Conservation (phyloP, 2,329 filamentous ascomycete species). For the Aspergillus bombycis region DNA sequence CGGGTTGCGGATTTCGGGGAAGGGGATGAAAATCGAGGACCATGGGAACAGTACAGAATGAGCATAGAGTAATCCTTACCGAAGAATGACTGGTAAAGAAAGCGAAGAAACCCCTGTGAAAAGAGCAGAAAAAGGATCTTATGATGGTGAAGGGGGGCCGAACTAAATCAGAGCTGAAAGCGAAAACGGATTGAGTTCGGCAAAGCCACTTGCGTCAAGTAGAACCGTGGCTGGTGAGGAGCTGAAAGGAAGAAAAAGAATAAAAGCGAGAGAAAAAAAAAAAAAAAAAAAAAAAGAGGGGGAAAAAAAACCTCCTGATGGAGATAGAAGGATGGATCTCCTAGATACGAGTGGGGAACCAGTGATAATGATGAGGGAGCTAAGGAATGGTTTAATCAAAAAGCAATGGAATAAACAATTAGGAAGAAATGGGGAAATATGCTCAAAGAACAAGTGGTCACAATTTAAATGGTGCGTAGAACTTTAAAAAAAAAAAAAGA, state of each 20-base stretch:
- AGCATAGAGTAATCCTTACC: neutral
- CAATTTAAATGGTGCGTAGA: neutral
- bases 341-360: neutral
- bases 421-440: neutral
- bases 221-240: slow-evolving; percentile 23
- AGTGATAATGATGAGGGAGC: neutral
- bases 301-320: neutral
- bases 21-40: neutral
- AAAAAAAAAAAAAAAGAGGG: neutral
- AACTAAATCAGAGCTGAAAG: slow-evolving; percentile 8
- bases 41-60: neutral
- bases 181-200: slow-evolving; percentile 4
- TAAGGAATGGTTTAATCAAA: neutral
- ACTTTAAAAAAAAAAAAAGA: neutral
- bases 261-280: neutral
- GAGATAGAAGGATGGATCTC: neutral
- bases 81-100: neutral
- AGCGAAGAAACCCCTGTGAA: neutral
- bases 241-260: neutral
- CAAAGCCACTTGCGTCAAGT: slow-evolving; percentile 34
- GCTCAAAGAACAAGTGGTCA: neutral
- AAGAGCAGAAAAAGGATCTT: neutral
- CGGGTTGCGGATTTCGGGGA: neutral
- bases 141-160: slow-evolving; percentile 1
- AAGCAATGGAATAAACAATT: neutral